Base-by-base conservation (phyloP, 2,329 filamentous ascomycete genomes). In the Diplodia sapinea region DNA sequence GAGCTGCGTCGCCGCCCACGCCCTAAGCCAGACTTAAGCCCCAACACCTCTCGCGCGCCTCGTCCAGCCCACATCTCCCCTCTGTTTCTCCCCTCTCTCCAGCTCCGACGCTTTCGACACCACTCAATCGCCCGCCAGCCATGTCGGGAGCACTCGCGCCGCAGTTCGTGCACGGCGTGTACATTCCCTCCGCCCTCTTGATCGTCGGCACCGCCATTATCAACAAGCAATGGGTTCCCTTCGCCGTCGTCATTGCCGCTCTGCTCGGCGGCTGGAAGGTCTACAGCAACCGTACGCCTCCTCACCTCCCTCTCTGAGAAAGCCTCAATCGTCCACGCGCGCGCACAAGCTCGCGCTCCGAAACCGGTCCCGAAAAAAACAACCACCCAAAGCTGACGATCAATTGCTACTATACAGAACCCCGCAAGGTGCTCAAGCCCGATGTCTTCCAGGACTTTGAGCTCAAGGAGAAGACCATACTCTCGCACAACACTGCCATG, bases 401-500 rank as follows among this genome's bases (percentile, higher is more conserved):
- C 33, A 31, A 31, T 36, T 33, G 59, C 57, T 66, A 63, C 62
- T 40, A 50, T 40, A 52, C 79, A 93, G 92, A 89, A 78, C 85
- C 89, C 70, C 88, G 90, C 79, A 93, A 92, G 81, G 89, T 95
- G 71, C 87, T 99, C 73, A 94, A 94, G 83, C 93, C 94, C 38
- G 88, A 89, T 73, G 85, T 86, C 62, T 97, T 97, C 87, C 93
- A 97, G 79, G 88, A 96, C 68, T 97, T 97, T 78, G 90, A 92
- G 79, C 89, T 99, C 74, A 90, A 91, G 80, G 92, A 98, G 81
- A 98, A 97, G 88, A 98, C 90, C 15, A 87, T 96, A 72, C 90
- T 98, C 76, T 97, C 94, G 38, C 95, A 98, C 88, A 99, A 99
- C 85, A 94, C 96, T 69, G 94, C 94, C 80, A 97, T 99, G 91